Evolutionary conservation across 306 rosid genomes (phyloP), one percentile per base, ranked within the genome.

Genomic region (Ochetophila trinervis): DNA sequence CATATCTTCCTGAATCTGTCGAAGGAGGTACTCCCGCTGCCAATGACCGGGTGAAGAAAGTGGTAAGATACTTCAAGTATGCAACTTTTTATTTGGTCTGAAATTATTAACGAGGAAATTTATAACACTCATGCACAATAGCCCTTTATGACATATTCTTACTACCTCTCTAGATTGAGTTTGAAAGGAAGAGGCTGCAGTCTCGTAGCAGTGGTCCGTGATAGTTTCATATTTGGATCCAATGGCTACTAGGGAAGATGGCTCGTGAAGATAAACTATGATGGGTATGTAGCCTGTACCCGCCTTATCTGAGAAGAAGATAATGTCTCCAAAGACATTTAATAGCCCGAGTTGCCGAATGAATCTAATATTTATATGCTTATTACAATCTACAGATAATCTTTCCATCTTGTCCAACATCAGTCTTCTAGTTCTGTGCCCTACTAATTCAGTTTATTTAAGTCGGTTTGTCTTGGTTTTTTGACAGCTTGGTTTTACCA

Each of bases 21-120:
- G 75, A 76, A 73, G 99, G 99, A 78, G 99, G 99, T 57, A 84
- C 99, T 62, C 82, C 97, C 71, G 97, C 96, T 75, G 99, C 97
- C 79, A 93, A 88, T 64, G 99, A 90, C 4, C 81, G 99, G 70
- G 99, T 93, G 74, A 93, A 83, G 90, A 93, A 90, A 90, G 97
- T 93, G 96, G 99, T 93, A 82, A 63, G 86, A 66, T 49, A 53
- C 37, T 60, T 60, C 10, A 20, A 74, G 35, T 50, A 44, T 65
- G 57, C 65, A 62, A n/a, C 49, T 18, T 60, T 49, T 45, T 66
- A 59, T 13, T 57, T 57, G 14, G 13, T 12, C 14, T 14, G 16
- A 13, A 55, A 8, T 44, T 45, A 20, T 57, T 37, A 3, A 2
- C 32, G 21, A 42, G 57, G 17, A n/a, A 42, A 51, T 60, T 65